Evolutionary conservation across 108 stramenopile species (phyloP), one percentile per base, ranked within the genome.

Genomic region (Nitzschia sp.): DNA sequence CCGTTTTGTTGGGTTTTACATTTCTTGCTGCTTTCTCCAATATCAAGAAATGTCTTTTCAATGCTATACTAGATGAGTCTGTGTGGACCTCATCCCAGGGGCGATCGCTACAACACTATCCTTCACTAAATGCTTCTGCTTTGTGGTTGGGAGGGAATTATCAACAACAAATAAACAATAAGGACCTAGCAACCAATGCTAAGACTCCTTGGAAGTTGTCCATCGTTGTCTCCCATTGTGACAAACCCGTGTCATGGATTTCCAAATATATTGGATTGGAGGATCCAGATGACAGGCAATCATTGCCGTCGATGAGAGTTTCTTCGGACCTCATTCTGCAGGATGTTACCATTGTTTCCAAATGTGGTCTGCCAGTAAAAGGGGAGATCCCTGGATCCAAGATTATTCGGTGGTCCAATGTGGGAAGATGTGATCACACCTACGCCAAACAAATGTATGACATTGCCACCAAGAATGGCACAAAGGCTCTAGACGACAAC

Each of bases 361-460:
- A 80, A 51, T 80, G 79, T 51, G 74, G 65, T 15, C 10, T 66
- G 7, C 44, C 48, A 7, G 74, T 80, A 20, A 12, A 46, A 10
- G 79, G 79, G 3, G 74, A 58, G 21, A 72, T 68, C 0, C 22
- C 64, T 6, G 14, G 39, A 5, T 21, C 79, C 2, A 66, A 7
- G 0, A 71, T 67, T 43, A 24, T 67, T 19, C 55, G 59, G 43
- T 14, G 75, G 11, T 63, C 56, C 14, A 80, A 80, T 63, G 70
- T 80, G 10, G 74, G 79, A 2, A 53, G 79, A 57, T 63, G 60
- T 17, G 79, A 80, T 54, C 79, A 80, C 41, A 60, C 79, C 7
- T 80, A 71, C 62, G 74, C 74, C 24, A 44, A 70, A 51, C 71
- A 52, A 34, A 55, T 67, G 60, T 66, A 15, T 3, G 22, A 54